A percentile compares a stretch with the other conserved stretches of the same genome.
Conservation (phyloP, 768 basidiomycete species). For the Amanita rubescens region DNA sequence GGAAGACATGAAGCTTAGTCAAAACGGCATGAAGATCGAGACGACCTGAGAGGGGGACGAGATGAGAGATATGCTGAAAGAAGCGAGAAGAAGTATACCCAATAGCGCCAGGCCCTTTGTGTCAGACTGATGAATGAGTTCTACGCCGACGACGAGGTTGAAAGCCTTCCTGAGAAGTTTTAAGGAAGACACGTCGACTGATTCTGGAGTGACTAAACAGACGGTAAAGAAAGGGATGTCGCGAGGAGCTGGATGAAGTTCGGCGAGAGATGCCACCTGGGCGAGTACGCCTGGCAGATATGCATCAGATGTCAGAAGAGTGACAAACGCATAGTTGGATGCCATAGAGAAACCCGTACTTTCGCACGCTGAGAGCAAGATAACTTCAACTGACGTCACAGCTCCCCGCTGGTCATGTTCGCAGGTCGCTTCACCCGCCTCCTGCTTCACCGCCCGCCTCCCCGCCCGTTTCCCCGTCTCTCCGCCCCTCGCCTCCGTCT, state of each 20-base stretch:
- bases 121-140: constrained; percentile 70
- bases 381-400: constrained; percentile 1
- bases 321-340: constrained; percentile 70
- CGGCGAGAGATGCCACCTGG: constrained; percentile 76
- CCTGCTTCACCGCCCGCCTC: background rate
- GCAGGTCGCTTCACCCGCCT: background rate
- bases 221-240: constrained; percentile 72
- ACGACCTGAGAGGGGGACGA: constrained; percentile 58
- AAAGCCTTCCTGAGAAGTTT: constrained; percentile 75
- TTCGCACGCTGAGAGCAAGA: background rate
- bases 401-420: background rate
- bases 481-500: constrained; percentile 1
- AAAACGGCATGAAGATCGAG: constrained; percentile 89
- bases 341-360: constrained; percentile 10
- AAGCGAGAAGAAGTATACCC: constrained; percentile 38
- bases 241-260: constrained; percentile 60
- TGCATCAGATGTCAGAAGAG: constrained; percentile 84
- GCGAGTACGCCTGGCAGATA: constrained; percentile 93
- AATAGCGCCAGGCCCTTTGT: constrained; percentile 66
- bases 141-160: constrained; percentile 86
- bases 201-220: constrained; percentile 92
- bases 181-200: constrained; percentile 76
- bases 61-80: background rate
- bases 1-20: constrained; percentile 95
- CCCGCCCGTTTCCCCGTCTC: constrained; percentile 5